A percentile compares a stretch with the other conserved stretches of the same genome.
phyloP scores from a whole-genome alignment of 495 filamentous ascomycete species.

The Tricharina praecox region DNA sequence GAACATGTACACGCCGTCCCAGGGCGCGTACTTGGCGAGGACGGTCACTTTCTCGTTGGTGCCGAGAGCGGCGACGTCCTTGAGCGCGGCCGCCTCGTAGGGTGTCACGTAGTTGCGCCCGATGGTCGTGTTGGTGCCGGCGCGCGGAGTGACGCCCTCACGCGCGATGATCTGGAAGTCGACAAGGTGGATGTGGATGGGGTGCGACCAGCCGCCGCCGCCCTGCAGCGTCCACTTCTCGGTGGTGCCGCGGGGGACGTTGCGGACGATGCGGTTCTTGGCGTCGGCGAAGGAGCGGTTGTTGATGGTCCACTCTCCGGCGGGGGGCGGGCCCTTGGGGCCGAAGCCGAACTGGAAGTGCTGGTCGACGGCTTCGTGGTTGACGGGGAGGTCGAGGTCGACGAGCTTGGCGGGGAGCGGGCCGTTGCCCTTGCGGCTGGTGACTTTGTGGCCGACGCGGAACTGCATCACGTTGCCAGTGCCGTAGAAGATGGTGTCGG shows the following conservation, averaged over 20 bases:
- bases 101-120: constrained; percentile 29
- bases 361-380: constrained; percentile 28
- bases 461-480: constrained; percentile 42
- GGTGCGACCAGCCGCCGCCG: constrained; percentile 36
- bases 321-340: background rate
- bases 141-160: constrained; percentile 18
- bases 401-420: constrained; percentile 15
- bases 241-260: constrained; percentile 34
- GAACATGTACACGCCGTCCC: constrained; percentile 42
- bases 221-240: constrained; percentile 38
- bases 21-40: constrained; percentile 34
- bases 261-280: constrained; percentile 35
- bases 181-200: constrained; percentile 43
- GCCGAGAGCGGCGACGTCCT: constrained; percentile 38
- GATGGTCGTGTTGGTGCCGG: constrained; percentile 12
- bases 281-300: constrained; percentile 35
- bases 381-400: constrained; percentile 11
- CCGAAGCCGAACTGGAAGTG: constrained; percentile 31
- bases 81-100: constrained; percentile 37
- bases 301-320: constrained; percentile 34
- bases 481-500: constrained; percentile 32
- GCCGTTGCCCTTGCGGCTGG: constrained; percentile 16
- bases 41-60: constrained; percentile 19
- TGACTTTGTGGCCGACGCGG: constrained; percentile 31
- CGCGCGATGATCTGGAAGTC: constrained; percentile 37